A percentile compares a stretch with the other conserved stretches of the same genome.
Conservation (phyloP, 257 asterid genomes). For the Fraxinus quadrangulata region DNA sequence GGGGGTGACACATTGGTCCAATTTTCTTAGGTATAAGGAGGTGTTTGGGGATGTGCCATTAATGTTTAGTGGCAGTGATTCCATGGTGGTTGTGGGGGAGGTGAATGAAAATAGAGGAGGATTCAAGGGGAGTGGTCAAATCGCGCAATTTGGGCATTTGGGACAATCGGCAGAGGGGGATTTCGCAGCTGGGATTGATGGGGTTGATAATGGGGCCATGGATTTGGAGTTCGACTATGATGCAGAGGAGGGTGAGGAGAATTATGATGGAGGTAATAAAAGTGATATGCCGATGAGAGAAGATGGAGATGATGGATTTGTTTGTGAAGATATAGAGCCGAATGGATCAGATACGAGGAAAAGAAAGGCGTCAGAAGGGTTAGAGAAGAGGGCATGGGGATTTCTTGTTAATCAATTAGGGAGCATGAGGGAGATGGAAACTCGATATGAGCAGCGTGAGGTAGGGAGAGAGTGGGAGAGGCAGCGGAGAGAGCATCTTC, state of each 20-base stretch:
- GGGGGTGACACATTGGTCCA: conserved; percentile 84
- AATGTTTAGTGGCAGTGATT: conserved; percentile 42
- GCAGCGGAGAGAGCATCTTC: conserved; percentile 60
- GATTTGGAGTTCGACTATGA: conserved; percentile 83
- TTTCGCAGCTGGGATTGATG: conserved; percentile 73
- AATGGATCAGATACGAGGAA: conserved; percentile 57
- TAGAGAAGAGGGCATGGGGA: conserved; percentile 68
- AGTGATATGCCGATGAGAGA: conserved; percentile 53
- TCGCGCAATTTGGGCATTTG: conserved; percentile 64
- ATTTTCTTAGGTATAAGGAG: conserved; percentile 84
- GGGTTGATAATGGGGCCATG: conserved; percentile 74
- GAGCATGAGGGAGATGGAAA: conserved; percentile 73
- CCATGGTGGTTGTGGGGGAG: conserved; percentile 48
- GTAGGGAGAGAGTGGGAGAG: conserved; percentile 69
- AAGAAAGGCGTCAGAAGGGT: conserved; percentile 63
- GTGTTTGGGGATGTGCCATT: conserved; percentile 83
- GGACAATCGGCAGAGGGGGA: conserved; percentile 64
- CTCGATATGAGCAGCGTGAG: conserved; percentile 71
- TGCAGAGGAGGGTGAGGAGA: conserved; percentile 76
- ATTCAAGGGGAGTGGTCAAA: conserved; percentile 60
- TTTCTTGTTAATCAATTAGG: conserved; percentile 66
- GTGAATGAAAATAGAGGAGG: conserved; percentile 67
- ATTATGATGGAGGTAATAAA: conserved; percentile 49
- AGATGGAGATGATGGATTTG: conserved; percentile 53
- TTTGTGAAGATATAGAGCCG: conserved; percentile 67